Conservation (phyloP, 805 yeast genomes). For the Metschnikowia lachancei region DNA sequence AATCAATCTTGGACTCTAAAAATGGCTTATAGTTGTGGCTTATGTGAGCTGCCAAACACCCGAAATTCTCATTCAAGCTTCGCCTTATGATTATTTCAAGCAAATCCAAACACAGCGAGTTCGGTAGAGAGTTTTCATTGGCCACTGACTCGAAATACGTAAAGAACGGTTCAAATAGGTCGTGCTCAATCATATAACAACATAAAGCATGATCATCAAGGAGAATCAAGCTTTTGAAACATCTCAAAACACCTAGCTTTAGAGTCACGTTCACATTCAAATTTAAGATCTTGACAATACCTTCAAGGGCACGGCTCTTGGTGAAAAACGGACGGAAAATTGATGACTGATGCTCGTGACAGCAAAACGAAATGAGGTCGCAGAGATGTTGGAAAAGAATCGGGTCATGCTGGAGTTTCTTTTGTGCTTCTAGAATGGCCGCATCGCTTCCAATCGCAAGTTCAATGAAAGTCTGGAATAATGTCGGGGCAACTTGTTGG, state of each 20-base stretch:
- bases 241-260: slow-evolving; percentile 65
- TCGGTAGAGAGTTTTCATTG: slow-evolving; percentile 58
- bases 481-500: slow-evolving; percentile 52
- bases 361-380: slow-evolving; percentile 67
- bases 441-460: slow-evolving; percentile 18
- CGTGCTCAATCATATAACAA: slow-evolving; percentile 53
- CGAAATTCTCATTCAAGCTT: slow-evolving; percentile 27
- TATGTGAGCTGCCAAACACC: slow-evolving; percentile 30
- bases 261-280: slow-evolving; percentile 47
- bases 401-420: slow-evolving; percentile 31
- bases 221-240: slow-evolving; percentile 59
- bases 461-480: slow-evolving; percentile 51
- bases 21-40: slow-evolving; percentile 30
- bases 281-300: slow-evolving; percentile 50
- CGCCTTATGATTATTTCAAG: slow-evolving; percentile 43
- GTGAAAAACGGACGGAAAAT: slow-evolving; percentile 62
- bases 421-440: slow-evolving; percentile 5
- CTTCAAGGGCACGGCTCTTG: slow-evolving; percentile 55
- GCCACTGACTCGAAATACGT: slow-evolving; percentile 47
- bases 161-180: slow-evolving; percentile 51
- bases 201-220: slow-evolving; percentile 63
- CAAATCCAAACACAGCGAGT: slow-evolving; percentile 73
- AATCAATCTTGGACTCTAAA: slow-evolving; percentile 25
- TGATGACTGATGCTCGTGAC: slow-evolving; percentile 57
- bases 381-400: slow-evolving; percentile 56